Base-by-base conservation (phyloP, 2,329 filamentous ascomycete species). In the Ophiosphaerella korrae region DNA sequence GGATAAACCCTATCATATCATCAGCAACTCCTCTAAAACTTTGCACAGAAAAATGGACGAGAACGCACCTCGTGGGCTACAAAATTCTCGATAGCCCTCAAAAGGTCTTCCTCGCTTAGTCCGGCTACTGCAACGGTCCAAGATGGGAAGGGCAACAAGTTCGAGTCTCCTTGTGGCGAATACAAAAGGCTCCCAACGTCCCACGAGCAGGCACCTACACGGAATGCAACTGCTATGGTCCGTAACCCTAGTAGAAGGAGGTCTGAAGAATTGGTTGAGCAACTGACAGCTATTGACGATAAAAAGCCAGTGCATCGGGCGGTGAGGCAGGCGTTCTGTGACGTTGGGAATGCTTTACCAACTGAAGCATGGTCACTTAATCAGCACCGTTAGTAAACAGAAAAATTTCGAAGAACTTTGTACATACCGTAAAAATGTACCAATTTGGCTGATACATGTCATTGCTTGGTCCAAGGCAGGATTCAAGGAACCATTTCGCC, bases 141-240 rank as follows among this genome's bases (percentile, higher is more conserved):
- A 3, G 26, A 24, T 13, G 31, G 29, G 29, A 21, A 43, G 6
- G 9, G 29, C 18, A 16, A 29, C 24, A 18, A 29, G 34, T 23
- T 40, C 26, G 16, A 29, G 24, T 23, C 41, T 40, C 16, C 47
- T 40, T 32, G 14, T 16, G n/a, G 16, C 36, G 47, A 35, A 34
- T 33, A 40, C 14, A 35, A 16, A 33, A 44, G 41, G 12, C 47
- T 45, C 16, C 31, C 48, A 26, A 51, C 32, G 14, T 51, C 42
- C 37, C 33, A 24, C 23, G 39, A 42, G 23, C 31, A 35, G 9
- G 42, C 21, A 13, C 49, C 49, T 16, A 41, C 36, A 26, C 39
- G 38, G 23, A 49, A 43, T 29, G 45, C 36, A 12, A 40, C 29
- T 3, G 26, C 16, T 13, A 48, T 36, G 3, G 31, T 26, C 34